Conservation (phyloP, 805 yeast species). For the Ogataea nakhonphanomensis region DNA sequence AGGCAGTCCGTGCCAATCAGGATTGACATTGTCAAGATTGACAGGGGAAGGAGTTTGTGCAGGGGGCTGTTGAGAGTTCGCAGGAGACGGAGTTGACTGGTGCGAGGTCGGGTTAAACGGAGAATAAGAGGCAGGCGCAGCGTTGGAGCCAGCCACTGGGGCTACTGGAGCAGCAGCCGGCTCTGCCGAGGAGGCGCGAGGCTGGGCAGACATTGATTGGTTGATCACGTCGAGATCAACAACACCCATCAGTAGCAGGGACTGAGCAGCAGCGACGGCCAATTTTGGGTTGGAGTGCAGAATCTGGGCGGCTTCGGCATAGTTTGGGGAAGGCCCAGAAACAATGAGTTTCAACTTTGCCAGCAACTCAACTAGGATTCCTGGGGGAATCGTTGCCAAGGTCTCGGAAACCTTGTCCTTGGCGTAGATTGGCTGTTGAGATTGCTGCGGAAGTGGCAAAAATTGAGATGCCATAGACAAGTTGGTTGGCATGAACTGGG, state of each 20-base stretch:
- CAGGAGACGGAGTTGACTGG: constrained; percentile 19
- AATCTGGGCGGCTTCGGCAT: constrained; percentile 49
- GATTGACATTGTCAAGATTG: constrained; percentile 24
- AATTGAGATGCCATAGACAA: constrained; percentile 51
- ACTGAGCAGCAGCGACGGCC: constrained; percentile 69
- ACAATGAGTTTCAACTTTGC: constrained; percentile 61
- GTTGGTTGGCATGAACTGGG: constrained; percentile 38
- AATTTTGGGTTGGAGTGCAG: constrained; percentile 52
- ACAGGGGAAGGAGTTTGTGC: constrained; percentile 16
- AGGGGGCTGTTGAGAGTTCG: constrained; percentile 17
- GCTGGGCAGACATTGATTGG: constrained; percentile 40
- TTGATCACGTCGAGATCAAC: constrained; percentile 67
- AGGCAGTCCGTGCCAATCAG: constrained; percentile 49
- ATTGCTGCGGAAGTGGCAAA: constrained; percentile 47
- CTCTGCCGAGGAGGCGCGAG: constrained; percentile 11
- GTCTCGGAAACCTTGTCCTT: constrained; percentile 61
- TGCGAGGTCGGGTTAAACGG: constrained; percentile 20
- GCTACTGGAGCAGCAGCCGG: constrained; percentile 10
- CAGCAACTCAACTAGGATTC: constrained; percentile 63
- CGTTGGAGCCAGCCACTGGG: constrained; percentile 4
- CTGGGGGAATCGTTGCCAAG: constrained; percentile 63
- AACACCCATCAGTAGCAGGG: constrained; percentile 72
- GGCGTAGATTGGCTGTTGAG: constrained; percentile 33
- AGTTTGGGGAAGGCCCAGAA: constrained; percentile 47
- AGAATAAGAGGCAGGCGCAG: constrained; percentile 13